These are phyloP conservation scores for Colletotrichum spinosum DNA, from an alignment of 2,329 filamentous ascomycete species.

Conservation along the genomic window DNA sequence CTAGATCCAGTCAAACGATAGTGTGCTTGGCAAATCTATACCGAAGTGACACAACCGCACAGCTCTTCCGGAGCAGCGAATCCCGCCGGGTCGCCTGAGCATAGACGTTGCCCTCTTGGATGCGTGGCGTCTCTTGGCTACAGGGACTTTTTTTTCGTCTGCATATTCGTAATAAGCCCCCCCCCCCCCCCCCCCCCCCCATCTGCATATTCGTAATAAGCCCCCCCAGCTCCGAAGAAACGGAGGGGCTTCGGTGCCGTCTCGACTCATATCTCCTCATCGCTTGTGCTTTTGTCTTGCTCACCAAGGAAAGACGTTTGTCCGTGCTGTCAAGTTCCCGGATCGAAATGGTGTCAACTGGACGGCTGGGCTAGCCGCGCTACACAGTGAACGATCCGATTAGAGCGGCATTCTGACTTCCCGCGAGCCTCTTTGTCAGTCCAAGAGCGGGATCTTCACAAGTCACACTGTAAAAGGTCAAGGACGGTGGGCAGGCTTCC, in stretches of 20 bases:
- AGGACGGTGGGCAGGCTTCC: not conserved
- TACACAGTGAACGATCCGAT: constrained; percentile 11
- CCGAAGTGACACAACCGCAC: not conserved
- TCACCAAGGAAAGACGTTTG: constrained; percentile 5
- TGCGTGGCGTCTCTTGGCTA: constrained; percentile 5
- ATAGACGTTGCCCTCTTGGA: not conserved
- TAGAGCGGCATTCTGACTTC: not conserved
- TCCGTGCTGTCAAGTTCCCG: constrained; percentile 5
- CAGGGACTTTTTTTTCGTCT: not conserved
- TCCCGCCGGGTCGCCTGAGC: not conserved
- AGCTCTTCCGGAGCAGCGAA: constrained; percentile 8
- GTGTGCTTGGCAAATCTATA: constrained; percentile 20
- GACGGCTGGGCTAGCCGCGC: constrained; percentile 7
- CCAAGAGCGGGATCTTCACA: constrained; percentile 14
- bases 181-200: too few species aligned
- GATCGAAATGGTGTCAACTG: constrained; percentile 6
- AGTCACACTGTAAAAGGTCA: constrained; percentile 5
- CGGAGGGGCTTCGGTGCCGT: not conserved
- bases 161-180: not conserved
- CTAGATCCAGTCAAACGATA: constrained; percentile 6
- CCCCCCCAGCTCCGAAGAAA: not conserved
- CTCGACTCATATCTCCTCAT: constrained; percentile 3
- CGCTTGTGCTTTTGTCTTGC: constrained; percentile 3
- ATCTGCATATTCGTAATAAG: not conserved
- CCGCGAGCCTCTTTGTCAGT: not conserved